Conservation (phyloP, 495 filamentous ascomycete species). For the Podospora didyma region DNA sequence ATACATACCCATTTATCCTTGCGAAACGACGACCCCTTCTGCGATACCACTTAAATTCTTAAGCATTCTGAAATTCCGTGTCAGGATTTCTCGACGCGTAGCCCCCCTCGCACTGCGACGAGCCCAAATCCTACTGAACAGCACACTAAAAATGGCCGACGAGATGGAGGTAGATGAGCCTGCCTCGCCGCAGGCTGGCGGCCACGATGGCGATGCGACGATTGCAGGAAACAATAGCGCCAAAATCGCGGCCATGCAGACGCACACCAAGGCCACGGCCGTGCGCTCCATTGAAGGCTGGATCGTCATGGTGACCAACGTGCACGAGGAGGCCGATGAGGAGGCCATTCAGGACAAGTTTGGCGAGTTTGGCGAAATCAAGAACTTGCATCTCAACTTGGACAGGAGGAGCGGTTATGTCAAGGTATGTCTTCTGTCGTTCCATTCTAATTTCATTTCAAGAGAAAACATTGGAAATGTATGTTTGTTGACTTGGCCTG, state of each 20-base stretch:
- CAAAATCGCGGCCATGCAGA: conserved; percentile 64
- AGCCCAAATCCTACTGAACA: too few relatives aligned
- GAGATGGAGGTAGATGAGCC: conserved; percentile 18
- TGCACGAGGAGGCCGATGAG: conserved; percentile 96
- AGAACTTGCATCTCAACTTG: conserved; percentile 92
- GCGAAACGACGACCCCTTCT: too few relatives aligned
- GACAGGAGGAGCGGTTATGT: conserved; percentile 96
- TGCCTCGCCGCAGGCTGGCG: not conserved
- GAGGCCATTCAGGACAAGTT: conserved; percentile 94
- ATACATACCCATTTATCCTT: too few relatives aligned
- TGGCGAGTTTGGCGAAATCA: conserved; percentile 94
- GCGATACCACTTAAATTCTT: too few relatives aligned
- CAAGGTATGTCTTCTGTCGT: conserved; percentile 60
- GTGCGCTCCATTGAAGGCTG: conserved; percentile 98
- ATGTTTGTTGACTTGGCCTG: not conserved
- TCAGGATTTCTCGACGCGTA: too few relatives aligned
- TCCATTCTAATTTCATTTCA: not conserved
- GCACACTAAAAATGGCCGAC: conserved; percentile 15
- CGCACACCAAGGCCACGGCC: conserved; percentile 75
- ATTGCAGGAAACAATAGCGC: conserved; percentile 23
- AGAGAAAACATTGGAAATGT: not conserved
- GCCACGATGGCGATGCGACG: not conserved
- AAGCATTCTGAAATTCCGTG: too few relatives aligned
- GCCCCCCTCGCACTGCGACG: too few relatives aligned
- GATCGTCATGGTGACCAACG: conserved; percentile 95